A percentile compares a stretch with the other conserved stretches of the same genome.
Evolutionary conservation across 192 early-diverging fungal genomes (phyloP).

Genomic region (Coemansia sp.): DNA sequence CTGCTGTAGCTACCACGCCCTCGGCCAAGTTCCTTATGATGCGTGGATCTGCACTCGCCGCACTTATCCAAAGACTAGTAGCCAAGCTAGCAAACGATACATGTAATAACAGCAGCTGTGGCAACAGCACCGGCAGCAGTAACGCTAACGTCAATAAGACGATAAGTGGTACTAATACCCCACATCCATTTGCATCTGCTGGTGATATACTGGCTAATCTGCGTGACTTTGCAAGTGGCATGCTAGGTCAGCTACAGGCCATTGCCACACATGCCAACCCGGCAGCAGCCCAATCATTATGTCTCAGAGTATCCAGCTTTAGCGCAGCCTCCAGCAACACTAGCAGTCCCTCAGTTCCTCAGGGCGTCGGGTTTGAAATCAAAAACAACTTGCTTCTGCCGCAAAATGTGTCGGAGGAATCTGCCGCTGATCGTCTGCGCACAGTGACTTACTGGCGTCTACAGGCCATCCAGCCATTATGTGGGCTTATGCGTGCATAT

Average conservation of each 20-base stretch:
- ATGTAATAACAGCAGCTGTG: too few relatives aligned
- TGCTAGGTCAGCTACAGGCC: constrained; percentile 37
- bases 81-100: too few relatives aligned
- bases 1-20: too few relatives aligned
- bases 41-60: too few relatives aligned
- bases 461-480: constrained; percentile 26
- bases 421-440: constrained; percentile 4
- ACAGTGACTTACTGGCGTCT: constrained; percentile 25
- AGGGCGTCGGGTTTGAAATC: neutral
- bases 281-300: constrained; percentile 8
- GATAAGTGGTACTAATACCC: too few relatives aligned
- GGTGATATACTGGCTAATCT: constrained; percentile 4
- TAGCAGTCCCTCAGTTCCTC: neutral
- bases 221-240: constrained; percentile 20
- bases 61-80: too few relatives aligned
- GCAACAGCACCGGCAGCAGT: too few relatives aligned
- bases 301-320: neutral
- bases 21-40: too few relatives aligned
- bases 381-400: neutral
- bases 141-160: too few relatives aligned
- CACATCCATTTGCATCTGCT: constrained; percentile 1
- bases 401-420: too few relatives aligned
- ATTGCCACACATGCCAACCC: constrained; percentile 18
- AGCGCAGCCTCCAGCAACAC: neutral
- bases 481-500: constrained; percentile 26